Evolutionary conservation across 2,329 filamentous ascomycete genomes (phyloP), one percentile per base, ranked within the genome.

Genomic region (Huntiella savannae): DNA sequence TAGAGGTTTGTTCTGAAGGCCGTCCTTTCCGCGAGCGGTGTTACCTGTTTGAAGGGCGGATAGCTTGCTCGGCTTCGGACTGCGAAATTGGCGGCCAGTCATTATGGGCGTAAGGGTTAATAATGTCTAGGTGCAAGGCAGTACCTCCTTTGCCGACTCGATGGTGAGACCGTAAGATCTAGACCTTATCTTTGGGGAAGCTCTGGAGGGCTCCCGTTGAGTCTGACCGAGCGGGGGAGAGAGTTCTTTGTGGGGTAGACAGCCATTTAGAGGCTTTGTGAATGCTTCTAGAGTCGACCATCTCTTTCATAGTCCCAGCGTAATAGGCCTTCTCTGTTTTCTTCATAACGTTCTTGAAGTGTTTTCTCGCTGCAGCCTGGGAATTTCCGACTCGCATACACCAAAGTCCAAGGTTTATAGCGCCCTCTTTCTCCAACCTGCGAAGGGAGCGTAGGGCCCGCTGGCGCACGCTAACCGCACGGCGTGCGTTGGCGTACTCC

Each of bases 231-330:
- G 43, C 35, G 7, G 16, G 34, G 33, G 43, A 38, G 8, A n/a
- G 16, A n/a, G 34, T 10, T 13, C 28, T 39, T 16, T 40, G 34
- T 16, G 33, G 17, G 0, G 12, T 22, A 1, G 34, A 22, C 3
- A 45, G 43, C 43, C 15, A 45, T 22, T 45, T 45, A 2, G 34
- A 34, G 10, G 35, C 43, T n/a, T 17, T 33, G 43, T 45, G 17
- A 2, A 45, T 36, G 3, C 39, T 36, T 5, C 7, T 17, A 4
- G 13, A 19, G 33, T 15, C 17, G 13, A 3, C 3, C 8, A 38
- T 13, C 12, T 28, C 33, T 13, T 34, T 5, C 3, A 39, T 13
- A 10, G 33, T 11, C 8, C 15, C 16, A 5, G 5, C 15, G 35
- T 28, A 32, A 34, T 38, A 33, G 4, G 8, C 35, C 5, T 28